Evolutionary conservation across 2,329 filamentous ascomycete species (phyloP).

Genomic region (Colletotrichum plurivorum): DNA sequence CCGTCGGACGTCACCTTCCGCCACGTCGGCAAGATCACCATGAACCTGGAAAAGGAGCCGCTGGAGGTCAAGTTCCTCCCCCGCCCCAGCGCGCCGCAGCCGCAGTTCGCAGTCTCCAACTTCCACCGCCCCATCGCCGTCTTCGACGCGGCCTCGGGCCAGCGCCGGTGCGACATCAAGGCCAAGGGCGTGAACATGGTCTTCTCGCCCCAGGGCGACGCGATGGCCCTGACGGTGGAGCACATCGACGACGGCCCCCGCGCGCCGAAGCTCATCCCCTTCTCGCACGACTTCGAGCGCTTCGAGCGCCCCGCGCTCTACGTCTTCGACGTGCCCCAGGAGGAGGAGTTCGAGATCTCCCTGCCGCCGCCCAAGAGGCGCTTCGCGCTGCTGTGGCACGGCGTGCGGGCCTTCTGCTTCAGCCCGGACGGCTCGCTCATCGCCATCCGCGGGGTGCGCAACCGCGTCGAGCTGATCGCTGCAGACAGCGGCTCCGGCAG

Average conservation of each 20-base stretch:
- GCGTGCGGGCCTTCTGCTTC: conserved; percentile 31
- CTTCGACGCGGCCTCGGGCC: conserved; percentile 22
- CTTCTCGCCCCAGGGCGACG: conserved; percentile 19
- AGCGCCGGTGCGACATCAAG: conserved; percentile 1
- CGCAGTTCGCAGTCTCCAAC: conserved; percentile 30
- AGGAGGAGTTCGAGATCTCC: background rate
- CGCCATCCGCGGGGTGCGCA: conserved; percentile 24
- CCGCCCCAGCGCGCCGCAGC: background rate
- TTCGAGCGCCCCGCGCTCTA: conserved; percentile 28
- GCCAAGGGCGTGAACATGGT: conserved; percentile 31
- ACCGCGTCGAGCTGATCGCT: conserved; percentile 34
- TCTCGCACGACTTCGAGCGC: conserved; percentile 29
- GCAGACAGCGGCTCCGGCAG: conserved; percentile 17
- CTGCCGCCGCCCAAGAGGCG: background rate
- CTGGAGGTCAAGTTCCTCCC: conserved; percentile 33
- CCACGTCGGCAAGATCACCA: conserved; percentile 26
- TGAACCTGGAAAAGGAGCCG: conserved; percentile 33
- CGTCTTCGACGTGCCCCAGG: conserved; percentile 8
- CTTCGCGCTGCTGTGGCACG: conserved; percentile 28
- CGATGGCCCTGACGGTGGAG: conserved; percentile 28
- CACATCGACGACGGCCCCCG: conserved; percentile 11
- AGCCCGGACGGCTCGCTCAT: conserved; percentile 23
- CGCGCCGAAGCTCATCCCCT: background rate
- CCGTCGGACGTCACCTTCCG: conserved; percentile 21
- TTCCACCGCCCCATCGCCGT: conserved; percentile 31